Evolutionary conservation across 2,329 filamentous ascomycete species (phyloP).

Genomic region (Torrubiella hemipterigena): DNA sequence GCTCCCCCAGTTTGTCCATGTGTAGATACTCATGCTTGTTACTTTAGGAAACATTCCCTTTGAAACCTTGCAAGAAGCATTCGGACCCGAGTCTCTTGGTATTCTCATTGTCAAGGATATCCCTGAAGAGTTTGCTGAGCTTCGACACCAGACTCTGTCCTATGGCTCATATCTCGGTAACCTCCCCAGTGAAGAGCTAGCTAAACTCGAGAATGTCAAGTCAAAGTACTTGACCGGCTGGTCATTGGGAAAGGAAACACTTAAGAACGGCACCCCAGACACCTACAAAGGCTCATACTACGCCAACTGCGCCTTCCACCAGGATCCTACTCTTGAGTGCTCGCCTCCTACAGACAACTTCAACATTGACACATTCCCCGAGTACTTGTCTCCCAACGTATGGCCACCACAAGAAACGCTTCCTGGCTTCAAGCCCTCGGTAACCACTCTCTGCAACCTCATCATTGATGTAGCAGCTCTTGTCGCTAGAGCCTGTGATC

Average conservation of each 20-base stretch:
- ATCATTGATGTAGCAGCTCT: conserved; percentile 85
- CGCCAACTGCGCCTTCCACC: conserved; percentile 70
- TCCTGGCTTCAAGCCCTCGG: conserved; percentile 60
- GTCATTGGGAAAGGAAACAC: conserved; percentile 72
- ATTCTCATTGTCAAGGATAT: conserved; percentile 90
- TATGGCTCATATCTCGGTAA: conserved; percentile 85
- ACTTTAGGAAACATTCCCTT: conserved; percentile 52
- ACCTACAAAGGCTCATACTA: conserved; percentile 77
- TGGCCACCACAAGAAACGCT: conserved; percentile 65
- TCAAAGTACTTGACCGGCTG: conserved; percentile 60
- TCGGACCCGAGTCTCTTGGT: conserved; percentile 80
- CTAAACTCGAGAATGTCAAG: conserved; percentile 48
- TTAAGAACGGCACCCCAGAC: conserved; percentile 66
- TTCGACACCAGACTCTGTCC: conserved; percentile 66
- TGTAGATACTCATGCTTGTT: conserved; percentile 6
- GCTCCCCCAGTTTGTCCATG: background rate
- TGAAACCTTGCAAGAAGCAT: conserved; percentile 61
- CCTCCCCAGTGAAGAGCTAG: conserved; percentile 57
- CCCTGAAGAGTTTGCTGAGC: conserved; percentile 54
- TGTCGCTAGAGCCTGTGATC: conserved; percentile 83
- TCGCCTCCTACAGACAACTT: conserved; percentile 48
- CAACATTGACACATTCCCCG: conserved; percentile 55
- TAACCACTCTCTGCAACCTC: conserved; percentile 66
- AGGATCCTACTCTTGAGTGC: conserved; percentile 49
- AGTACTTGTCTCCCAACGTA: conserved; percentile 82